phyloP scores from a whole-genome alignment of 352 stramenopile species.

The Phytophthora idaei region DNA sequence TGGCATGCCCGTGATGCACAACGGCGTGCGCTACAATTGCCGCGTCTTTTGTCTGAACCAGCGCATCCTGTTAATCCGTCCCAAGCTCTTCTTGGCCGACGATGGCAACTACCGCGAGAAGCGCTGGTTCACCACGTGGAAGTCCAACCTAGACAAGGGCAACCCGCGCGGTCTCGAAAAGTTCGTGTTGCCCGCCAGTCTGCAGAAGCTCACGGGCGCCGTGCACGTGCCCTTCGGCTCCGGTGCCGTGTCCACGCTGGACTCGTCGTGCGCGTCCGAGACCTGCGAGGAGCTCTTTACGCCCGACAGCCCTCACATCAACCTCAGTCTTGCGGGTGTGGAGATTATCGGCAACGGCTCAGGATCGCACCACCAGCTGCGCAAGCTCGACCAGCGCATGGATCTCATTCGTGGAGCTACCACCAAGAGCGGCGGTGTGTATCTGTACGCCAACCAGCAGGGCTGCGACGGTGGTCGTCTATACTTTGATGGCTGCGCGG shows the following conservation, averaged over 20 bases:
- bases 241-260: conserved; percentile 81
- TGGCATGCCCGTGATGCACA: conserved; percentile 97
- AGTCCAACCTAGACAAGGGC: conserved; percentile 40
- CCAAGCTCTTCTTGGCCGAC: conserved; percentile 94
- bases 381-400: conserved; percentile 93
- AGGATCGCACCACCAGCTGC: conserved; percentile 97
- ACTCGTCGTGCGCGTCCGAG: conserved; percentile 92
- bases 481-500: conserved; percentile 98
- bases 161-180: conserved; percentile 57
- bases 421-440: conserved; percentile 97
- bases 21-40: conserved; percentile 98
- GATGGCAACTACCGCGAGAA: conserved; percentile 98
- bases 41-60: conserved; percentile 94
- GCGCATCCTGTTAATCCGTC: conserved; percentile 95
- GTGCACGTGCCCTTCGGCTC: conserved; percentile 86
- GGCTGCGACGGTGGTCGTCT: conserved; percentile 96
- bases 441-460: conserved; percentile 98
- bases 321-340: conserved; percentile 92
- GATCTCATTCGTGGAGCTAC: conserved; percentile 92
- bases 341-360: conserved; percentile 99
- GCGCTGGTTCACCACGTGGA: conserved; percentile 92
- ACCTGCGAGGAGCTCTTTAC: conserved; percentile 99
- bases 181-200: conserved; percentile 82
- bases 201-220: conserved; percentile 79
- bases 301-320: conserved; percentile 95